A percentile compares a stretch with the other conserved stretches of the same genome.
These are phyloP conservation scores for Talaromyces sp. DNA, from an alignment of 2,329 filamentous ascomycete species.

Conservation along the genomic window DNA sequence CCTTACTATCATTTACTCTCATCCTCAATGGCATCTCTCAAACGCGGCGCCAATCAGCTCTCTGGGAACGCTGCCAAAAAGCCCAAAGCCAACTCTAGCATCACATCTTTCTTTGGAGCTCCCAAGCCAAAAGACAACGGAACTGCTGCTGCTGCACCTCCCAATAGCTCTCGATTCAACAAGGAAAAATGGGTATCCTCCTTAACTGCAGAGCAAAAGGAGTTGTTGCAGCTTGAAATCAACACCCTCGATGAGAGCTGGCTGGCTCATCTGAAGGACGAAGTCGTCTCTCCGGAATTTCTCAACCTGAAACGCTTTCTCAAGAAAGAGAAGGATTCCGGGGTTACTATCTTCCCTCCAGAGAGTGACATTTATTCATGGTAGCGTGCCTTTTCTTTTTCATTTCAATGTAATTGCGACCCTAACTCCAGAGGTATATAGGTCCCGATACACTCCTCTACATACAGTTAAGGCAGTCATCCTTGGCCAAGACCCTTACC, in stretches of 20 bases:
- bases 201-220: slow-evolving; percentile 74
- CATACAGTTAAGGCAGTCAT: slow-evolving; percentile 87
- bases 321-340: slow-evolving; percentile 66
- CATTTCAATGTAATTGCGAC: background rate
- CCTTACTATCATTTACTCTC: background rate
- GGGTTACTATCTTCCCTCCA: slow-evolving; percentile 81
- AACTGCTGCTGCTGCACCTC: slow-evolving; percentile 11
- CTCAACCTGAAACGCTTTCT: slow-evolving; percentile 84
- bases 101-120: slow-evolving; percentile 82
- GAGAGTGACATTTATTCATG: slow-evolving; percentile 89
- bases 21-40: slow-evolving; percentile 42
- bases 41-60: slow-evolving; percentile 60
- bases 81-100: slow-evolving; percentile 68
- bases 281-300: slow-evolving; percentile 74
- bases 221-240: slow-evolving; percentile 82
- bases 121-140: slow-evolving; percentile 49
- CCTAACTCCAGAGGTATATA: slow-evolving; percentile 36
- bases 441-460: slow-evolving; percentile 91
- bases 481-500: slow-evolving; percentile 94
- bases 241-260: slow-evolving; percentile 88
- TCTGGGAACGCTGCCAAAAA: slow-evolving; percentile 56
- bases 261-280: slow-evolving; percentile 83
- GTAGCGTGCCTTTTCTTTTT: slow-evolving; percentile 46
- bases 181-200: slow-evolving; percentile 84
- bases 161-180: slow-evolving; percentile 60